These are phyloP conservation scores for Diddensiella santjacobensis DNA, from an alignment of 805 yeast species.

Conservation along the genomic window DNA sequence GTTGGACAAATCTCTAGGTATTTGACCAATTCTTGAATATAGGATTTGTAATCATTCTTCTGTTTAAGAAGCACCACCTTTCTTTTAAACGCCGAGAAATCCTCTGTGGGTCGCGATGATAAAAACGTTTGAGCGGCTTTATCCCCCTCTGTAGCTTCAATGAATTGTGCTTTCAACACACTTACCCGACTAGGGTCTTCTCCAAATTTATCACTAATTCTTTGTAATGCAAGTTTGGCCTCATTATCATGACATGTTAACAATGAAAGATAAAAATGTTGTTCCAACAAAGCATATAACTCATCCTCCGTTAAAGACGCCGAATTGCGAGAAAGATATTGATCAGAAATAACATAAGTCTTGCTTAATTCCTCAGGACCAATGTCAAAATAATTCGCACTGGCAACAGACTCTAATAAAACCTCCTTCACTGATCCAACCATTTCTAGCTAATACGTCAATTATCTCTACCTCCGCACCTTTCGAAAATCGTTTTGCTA, in stretches of 20 bases:
- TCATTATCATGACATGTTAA: conserved; percentile 61
- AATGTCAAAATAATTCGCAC: conserved; percentile 42
- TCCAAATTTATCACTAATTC: conserved; percentile 65
- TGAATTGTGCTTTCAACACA: conserved; percentile 50
- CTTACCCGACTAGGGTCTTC: conserved; percentile 52
- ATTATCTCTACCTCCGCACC: too few species aligned
- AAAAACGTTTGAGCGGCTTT: conserved; percentile 38
- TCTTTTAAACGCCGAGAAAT: conserved; percentile 31
- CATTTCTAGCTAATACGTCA: too few species aligned
- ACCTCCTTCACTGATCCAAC: too few species aligned
- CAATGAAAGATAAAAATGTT: conserved; percentile 65
- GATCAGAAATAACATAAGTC: conserved; percentile 40
- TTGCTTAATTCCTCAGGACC: conserved; percentile 45
- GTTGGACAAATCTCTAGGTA: conserved; percentile 63
- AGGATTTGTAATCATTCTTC: conserved; percentile 36
- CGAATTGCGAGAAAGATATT: conserved; percentile 35
- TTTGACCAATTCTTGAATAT: conserved; percentile 51
- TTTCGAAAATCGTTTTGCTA: too few species aligned
- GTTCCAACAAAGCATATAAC: conserved; percentile 59
- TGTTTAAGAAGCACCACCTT: conserved; percentile 29
- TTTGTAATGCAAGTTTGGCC: conserved; percentile 63
- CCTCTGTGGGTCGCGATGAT: conserved; percentile 31
- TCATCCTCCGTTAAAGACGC: conserved; percentile 37
- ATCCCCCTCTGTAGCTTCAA: conserved; percentile 51
- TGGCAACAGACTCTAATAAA: conserved; percentile 2